Conservation (phyloP, 2,329 filamentous ascomycete genomes). For the Pezicula rhizophila region DNA sequence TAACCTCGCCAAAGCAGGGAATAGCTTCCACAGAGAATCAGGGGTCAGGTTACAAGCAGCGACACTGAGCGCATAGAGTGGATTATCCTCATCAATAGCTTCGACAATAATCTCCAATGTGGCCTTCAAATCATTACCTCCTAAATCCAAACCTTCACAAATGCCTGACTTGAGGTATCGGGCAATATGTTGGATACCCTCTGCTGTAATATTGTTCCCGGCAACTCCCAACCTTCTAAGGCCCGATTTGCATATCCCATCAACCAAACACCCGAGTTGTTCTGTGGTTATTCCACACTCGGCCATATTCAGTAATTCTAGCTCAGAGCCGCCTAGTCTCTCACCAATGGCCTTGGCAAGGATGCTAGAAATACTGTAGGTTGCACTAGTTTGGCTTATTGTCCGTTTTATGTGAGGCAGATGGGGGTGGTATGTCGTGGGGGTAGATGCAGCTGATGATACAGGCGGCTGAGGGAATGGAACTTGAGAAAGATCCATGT, state of each 20-base stretch:
- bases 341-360: slow-evolving; percentile 72
- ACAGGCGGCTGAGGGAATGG: slow-evolving; percentile 54
- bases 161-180: slow-evolving; percentile 69
- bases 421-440: slow-evolving; percentile 8
- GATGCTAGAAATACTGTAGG: slow-evolving; percentile 47
- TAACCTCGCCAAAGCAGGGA: slow-evolving; percentile 67
- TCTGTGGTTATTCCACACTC: slow-evolving; percentile 68
- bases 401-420: slow-evolving; percentile 15
- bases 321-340: slow-evolving; percentile 65
- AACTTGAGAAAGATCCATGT: slow-evolving; percentile 79
- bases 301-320: slow-evolving; percentile 79
- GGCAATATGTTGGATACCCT: slow-evolving; percentile 69
- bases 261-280: slow-evolving; percentile 71
- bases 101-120: slow-evolving; percentile 48
- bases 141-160: slow-evolving; percentile 84
- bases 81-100: slow-evolving; percentile 45
- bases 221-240: slow-evolving; percentile 76
- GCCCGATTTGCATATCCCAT: slow-evolving; percentile 73
- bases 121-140: slow-evolving; percentile 68
- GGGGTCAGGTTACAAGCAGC: slow-evolving; percentile 79
- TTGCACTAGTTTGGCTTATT: slow-evolving; percentile 11
- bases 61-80: slow-evolving; percentile 76
- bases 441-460: slow-evolving; percentile 6
- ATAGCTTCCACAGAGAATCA: slow-evolving; percentile 63
- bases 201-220: slow-evolving; percentile 69